A percentile compares a stretch with the other conserved stretches of the same genome.
phyloP scores from a whole-genome alignment of 192 early-diverging fungal species.

The Chytriomyces sp. region DNA sequence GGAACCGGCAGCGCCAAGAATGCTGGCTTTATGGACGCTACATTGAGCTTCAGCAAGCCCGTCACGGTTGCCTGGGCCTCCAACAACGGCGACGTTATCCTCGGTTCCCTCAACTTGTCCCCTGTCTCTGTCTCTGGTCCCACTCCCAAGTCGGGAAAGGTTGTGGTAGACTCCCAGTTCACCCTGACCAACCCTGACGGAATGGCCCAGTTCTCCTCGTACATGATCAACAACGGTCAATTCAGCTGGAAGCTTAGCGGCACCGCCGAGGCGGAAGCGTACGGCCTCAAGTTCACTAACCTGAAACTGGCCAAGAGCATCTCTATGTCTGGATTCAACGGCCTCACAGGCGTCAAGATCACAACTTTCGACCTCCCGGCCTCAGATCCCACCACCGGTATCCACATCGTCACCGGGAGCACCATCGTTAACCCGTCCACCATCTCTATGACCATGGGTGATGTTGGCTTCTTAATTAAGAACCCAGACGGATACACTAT shows the following conservation, averaged over 20 bases:
- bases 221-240: conserved; percentile 9
- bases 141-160: conserved; percentile 7
- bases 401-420: neutral
- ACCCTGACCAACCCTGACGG: conserved; percentile 1
- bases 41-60: conserved; percentile 25
- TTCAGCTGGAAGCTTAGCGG: conserved; percentile 34
- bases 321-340: neutral
- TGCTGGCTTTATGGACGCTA: conserved; percentile 34
- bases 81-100: conserved; percentile 5
- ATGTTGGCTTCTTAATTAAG: conserved; percentile 8
- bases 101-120: conserved; percentile 31
- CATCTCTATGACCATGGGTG: conserved; percentile 11
- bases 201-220: conserved; percentile 30
- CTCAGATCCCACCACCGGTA: neutral
- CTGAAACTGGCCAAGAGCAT: conserved; percentile 36
- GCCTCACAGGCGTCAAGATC: neutral
- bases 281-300: conserved; percentile 31
- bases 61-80: conserved; percentile 35
- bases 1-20: conserved; percentile 30
- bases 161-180: conserved; percentile 20
- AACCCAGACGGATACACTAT: neutral
- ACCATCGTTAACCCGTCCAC: neutral
- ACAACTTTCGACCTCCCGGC: neutral
- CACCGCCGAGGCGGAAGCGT: conserved; percentile 16
- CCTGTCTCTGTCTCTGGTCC: conserved; percentile 24